Conservation (phyloP, 352 stramenopile species). For the Phytopythium cucurbitacearum region DNA sequence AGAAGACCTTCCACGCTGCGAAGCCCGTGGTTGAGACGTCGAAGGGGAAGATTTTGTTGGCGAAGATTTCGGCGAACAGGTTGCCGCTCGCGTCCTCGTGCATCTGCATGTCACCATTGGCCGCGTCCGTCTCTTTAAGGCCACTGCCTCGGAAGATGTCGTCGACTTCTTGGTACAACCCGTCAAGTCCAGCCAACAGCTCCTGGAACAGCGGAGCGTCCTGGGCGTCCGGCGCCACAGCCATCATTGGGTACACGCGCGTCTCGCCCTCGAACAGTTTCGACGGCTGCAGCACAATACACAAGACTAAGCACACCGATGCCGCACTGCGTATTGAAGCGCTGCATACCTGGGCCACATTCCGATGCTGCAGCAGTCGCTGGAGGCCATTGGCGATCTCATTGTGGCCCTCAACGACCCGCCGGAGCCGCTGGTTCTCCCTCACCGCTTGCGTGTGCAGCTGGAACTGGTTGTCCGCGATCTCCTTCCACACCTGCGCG, state of each 20-base stretch:
- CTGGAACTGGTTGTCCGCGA: slow-evolving; percentile 32
- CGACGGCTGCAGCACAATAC: slow-evolving; percentile 12
- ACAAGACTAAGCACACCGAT: not conserved
- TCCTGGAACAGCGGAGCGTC: slow-evolving; percentile 27
- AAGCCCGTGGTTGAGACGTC: slow-evolving; percentile 24
- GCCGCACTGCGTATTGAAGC: not conserved
- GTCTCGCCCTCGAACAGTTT: slow-evolving; percentile 22
- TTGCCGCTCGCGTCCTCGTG: slow-evolving; percentile 14
- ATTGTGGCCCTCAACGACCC: slow-evolving; percentile 51
- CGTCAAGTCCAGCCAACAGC: slow-evolving; percentile 24
- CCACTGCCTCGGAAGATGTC: not conserved
- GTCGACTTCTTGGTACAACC: slow-evolving; percentile 28
- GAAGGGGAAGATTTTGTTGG: slow-evolving; percentile 42
- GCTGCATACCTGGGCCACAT: slow-evolving; percentile 13
- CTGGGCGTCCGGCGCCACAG: slow-evolving; percentile 15
- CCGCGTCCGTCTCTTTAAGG: slow-evolving; percentile 19
- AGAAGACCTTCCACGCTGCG: slow-evolving; percentile 38
- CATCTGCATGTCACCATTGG: slow-evolving; percentile 7
- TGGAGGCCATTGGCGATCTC: slow-evolving; percentile 49
- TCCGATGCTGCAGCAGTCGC: slow-evolving; percentile 25
- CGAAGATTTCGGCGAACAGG: slow-evolving; percentile 42
- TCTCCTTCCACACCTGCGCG: slow-evolving; percentile 27
- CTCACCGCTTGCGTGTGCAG: slow-evolving; percentile 39
- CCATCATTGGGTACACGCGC: slow-evolving; percentile 18
- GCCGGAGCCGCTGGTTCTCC: slow-evolving; percentile 49